A percentile compares a stretch with the other conserved stretches of the same genome.
These are phyloP conservation scores for Nasturtium officinale DNA, from an alignment of 345 rosid genomes.

Conservation along the genomic window DNA sequence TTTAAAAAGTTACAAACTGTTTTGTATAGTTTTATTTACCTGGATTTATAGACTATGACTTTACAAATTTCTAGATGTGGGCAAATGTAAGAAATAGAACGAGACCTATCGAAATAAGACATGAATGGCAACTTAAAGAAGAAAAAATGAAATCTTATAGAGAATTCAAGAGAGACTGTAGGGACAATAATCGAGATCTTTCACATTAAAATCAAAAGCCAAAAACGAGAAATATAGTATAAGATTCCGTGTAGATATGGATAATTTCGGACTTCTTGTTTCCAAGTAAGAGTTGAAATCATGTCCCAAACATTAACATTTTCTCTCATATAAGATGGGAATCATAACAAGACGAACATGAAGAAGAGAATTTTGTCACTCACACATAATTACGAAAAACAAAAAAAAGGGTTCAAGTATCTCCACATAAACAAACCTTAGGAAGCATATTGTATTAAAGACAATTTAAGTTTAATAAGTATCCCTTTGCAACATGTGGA, in stretches of 20 bases:
- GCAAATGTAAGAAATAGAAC: conserved; percentile 24
- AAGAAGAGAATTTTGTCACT: conserved; percentile 18
- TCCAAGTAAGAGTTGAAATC: neutral
- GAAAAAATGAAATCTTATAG: neutral
- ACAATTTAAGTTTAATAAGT: conserved; percentile 31
- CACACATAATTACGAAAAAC: conserved; percentile 21
- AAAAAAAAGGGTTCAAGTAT: conserved; percentile 2
- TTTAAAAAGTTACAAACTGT: too few species aligned
- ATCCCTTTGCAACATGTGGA: conserved; percentile 58
- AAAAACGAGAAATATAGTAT: neutral
- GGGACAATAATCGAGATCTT: neutral
- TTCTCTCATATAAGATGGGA: neutral
- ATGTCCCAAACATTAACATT: neutral
- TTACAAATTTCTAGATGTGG: neutral
- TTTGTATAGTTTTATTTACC: neutral
- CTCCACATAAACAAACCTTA: conserved; percentile 25
- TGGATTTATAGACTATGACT: neutral
- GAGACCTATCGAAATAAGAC: conserved; percentile 5
- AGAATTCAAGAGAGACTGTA: neutral
- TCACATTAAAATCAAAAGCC: neutral
- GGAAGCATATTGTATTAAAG: conserved; percentile 16
- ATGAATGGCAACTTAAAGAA: neutral
- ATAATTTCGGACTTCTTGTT: neutral
- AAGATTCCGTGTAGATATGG: neutral
- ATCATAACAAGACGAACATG: conserved; percentile 25